Base-by-base conservation (phyloP, 768 basidiomycete genomes). In the Rickenella mellea region DNA sequence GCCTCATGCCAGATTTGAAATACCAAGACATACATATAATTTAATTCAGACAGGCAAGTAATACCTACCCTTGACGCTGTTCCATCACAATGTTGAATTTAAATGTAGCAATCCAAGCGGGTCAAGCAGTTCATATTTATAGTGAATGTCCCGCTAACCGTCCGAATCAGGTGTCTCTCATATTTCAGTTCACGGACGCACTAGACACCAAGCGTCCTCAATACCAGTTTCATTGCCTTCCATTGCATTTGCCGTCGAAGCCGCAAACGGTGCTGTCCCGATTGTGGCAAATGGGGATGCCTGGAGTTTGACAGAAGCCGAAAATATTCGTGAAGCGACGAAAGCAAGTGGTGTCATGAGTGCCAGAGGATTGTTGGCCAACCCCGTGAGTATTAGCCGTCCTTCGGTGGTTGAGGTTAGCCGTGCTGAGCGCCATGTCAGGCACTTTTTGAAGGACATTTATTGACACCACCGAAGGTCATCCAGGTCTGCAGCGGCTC, bases 171-270 rank as follows among this genome's bases (percentile, higher is more conserved):
- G 63, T 8, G 63, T 60, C 9, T 63, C 62, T 11, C 43, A 66
- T 47, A 54, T 72, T 24, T 61, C 65, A 0, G 64, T 72, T 0
- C 70, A 72, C 49, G 70, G 70, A 5, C 56, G 70, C 21, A 70
- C 66, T 3, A 59, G 69, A 1, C 61, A 63, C 42, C 66, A 70
- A 44, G 49, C 61, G 7, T 69, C 67, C 0, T 57, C 67, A 0
- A 58, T 59, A 29, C 63, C 70, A 4, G 67, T 70, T 48, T 57
- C 57, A 37, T 56, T 65, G 4, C 48, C 51, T 6, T 57, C 53
- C 2, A 67, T 72, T 45, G 50, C 53, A 7, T 70, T 70, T 44
- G 68, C 68, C 3, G 60, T 61, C 6, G 57, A 61, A n/a, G 57
- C 52, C 32, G 67, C 62, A 0, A 57, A 58, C 25, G 65, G 64